These are phyloP conservation scores for Canavalia gladiata DNA, from an alignment of 306 rosid genomes.

Conservation along the genomic window DNA sequence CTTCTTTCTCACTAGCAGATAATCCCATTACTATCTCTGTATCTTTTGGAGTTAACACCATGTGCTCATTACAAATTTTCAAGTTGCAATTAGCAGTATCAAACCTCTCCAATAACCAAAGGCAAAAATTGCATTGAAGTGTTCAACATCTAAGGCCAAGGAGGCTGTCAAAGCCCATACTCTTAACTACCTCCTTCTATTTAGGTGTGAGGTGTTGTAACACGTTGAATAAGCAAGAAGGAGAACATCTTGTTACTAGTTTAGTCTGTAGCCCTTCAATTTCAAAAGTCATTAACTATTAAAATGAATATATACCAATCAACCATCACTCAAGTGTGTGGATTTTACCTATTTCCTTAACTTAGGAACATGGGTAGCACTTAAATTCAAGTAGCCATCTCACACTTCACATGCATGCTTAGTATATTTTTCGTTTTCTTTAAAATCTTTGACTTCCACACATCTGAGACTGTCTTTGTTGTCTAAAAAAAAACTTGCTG, in stretches of 20 bases:
- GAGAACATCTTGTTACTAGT: conserved; percentile 20
- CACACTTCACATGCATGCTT: conserved; percentile 55
- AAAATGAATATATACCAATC: conserved; percentile 16
- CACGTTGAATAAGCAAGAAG: conserved; percentile 6
- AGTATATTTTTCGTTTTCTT: conserved; percentile 58
- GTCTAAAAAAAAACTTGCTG: conserved; percentile 35
- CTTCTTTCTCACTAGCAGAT: conserved; percentile 12
- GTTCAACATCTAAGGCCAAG: conserved; percentile 19
- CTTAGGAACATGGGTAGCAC: conserved; percentile 48
- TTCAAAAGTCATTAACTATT: conserved; percentile 30
- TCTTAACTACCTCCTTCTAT: conserved; percentile 13
- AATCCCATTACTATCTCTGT: conserved; percentile 6
- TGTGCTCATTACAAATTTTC: neutral
- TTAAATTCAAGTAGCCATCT: conserved; percentile 53
- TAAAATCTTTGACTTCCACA: conserved; percentile 59
- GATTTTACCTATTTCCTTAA: conserved; percentile 56
- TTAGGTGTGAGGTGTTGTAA: neutral
- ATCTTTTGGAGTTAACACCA: conserved; percentile 4
- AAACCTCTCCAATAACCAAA: conserved; percentile 28
- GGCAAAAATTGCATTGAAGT: neutral
- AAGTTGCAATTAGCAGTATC: conserved; percentile 13
- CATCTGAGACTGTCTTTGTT: conserved; percentile 60
- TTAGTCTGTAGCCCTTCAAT: neutral
- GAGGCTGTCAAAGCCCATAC: conserved; percentile 8
- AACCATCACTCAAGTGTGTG: neutral